A percentile compares a stretch with the other conserved stretches of the same genome.
Conservation (phyloP, 2,329 filamentous ascomycete genomes). For the Aspergillus thermomutatus region DNA sequence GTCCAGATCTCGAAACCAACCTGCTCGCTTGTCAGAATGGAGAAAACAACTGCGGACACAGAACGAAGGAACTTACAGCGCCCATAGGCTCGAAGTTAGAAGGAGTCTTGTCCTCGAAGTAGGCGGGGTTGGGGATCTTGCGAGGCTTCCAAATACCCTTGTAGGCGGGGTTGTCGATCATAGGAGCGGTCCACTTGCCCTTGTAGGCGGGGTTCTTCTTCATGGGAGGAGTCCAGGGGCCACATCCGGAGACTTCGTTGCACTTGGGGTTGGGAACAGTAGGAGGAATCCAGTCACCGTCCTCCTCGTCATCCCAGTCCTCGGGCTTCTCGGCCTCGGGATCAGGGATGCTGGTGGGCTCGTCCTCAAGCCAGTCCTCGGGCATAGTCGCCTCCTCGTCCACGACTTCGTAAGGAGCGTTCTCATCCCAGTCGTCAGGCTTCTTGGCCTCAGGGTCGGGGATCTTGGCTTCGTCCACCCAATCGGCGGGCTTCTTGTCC, state of each 20-base stretch:
- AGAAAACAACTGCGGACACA: background rate
- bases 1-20: constrained; percentile 99
- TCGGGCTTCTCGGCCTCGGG: constrained; percentile 96
- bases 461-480: constrained; percentile 93
- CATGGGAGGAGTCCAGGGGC: constrained; percentile 85
- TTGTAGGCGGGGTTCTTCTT: constrained; percentile 96
- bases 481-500: constrained; percentile 90
- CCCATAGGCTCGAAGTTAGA: constrained; percentile 98
- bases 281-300: constrained; percentile 93
- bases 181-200: constrained; percentile 94
- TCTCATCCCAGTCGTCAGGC: constrained; percentile 99
- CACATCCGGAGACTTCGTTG: constrained; percentile 86
- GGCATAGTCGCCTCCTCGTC: constrained; percentile 89
- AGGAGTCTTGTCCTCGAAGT: constrained; percentile 95
- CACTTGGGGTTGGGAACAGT: constrained; percentile 96
- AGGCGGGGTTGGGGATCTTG: constrained; percentile 96
- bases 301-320: constrained; percentile 99
- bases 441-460: constrained; percentile 89
- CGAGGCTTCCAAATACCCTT: constrained; percentile 92
- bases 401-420: constrained; percentile 92
- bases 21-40: constrained; percentile 40
- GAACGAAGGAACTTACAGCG: constrained; percentile 63
- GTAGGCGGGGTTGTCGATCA: constrained; percentile 96
- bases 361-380: constrained; percentile 92
- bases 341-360: constrained; percentile 78